These are phyloP conservation scores for Phytophthora fragariae DNA, from an alignment of 352 stramenopile species.

Conservation along the genomic window DNA sequence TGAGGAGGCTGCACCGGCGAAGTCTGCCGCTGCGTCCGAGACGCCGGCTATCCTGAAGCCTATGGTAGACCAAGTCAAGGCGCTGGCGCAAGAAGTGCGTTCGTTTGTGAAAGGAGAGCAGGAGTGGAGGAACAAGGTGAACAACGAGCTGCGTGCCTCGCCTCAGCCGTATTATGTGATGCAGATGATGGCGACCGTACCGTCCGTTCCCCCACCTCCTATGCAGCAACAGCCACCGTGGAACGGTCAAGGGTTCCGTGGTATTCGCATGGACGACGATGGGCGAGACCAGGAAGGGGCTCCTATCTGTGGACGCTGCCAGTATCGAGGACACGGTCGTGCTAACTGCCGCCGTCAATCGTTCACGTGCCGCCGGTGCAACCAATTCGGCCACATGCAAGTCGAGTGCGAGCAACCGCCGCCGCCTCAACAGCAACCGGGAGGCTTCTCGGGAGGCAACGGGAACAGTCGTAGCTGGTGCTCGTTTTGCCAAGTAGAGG, in stretches of 20 bases:
- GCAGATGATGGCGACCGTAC: neutral
- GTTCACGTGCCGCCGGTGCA: neutral
- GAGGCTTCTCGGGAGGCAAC: neutral
- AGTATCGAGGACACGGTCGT: neutral
- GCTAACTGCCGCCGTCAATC: neutral
- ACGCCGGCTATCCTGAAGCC: neutral
- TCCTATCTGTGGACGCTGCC: neutral
- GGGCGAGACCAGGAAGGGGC: neutral
- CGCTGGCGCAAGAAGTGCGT: neutral
- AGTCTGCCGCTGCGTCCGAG: neutral
- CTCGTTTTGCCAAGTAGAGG: neutral
- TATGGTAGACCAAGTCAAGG: neutral
- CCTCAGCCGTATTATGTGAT: neutral
- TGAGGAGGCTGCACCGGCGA: neutral
- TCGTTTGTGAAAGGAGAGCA: neutral
- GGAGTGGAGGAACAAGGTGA: neutral
- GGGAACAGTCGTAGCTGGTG: neutral
- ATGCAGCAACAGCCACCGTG: neutral
- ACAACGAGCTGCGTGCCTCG: neutral
- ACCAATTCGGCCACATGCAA: neutral
- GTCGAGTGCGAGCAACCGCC: neutral
- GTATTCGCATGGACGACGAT: neutral
- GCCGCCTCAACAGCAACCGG: neutral
- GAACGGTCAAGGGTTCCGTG: neutral
- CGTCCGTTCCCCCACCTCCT: neutral